Conservation (phyloP, 306 rosid species). For the Vigna angularis region DNA sequence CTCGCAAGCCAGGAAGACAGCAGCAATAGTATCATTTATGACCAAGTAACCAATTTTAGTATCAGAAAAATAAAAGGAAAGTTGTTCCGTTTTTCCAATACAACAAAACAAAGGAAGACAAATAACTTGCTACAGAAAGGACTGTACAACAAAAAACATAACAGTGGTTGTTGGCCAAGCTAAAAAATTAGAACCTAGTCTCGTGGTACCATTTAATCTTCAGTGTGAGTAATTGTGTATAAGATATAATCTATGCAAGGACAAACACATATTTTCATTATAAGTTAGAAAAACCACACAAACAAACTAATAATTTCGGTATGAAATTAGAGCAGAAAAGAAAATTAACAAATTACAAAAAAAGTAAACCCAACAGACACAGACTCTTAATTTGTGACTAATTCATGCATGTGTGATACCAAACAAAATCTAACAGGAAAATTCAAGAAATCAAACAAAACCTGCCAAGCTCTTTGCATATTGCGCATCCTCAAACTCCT, state of each 20-base stretch:
- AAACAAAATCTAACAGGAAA: constrained; percentile 22
- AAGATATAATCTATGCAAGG: constrained; percentile 15
- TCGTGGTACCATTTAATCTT: not conserved
- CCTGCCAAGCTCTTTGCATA: constrained; percentile 97
- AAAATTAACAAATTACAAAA: constrained; percentile 21
- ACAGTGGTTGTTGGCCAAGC: not conserved
- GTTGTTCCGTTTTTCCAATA: constrained; percentile 2
- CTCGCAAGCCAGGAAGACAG: not conserved
- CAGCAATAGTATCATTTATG: not conserved
- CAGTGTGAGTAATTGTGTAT: not conserved
- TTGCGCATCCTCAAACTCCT: constrained; percentile 93
- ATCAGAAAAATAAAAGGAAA: constrained; percentile 2
- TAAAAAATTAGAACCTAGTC: constrained; percentile 9
- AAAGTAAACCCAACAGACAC: constrained; percentile 20
- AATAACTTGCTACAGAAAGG: not conserved
- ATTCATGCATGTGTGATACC: constrained; percentile 26
- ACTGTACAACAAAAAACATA: constrained; percentile 3
- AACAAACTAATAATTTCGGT: constrained; percentile 10
- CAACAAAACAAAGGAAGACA: constrained; percentile 4
- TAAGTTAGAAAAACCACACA: not conserved
- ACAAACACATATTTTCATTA: not conserved
- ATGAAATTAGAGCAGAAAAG: constrained; percentile 24
- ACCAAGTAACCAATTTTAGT: constrained; percentile 14
- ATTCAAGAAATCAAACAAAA: constrained; percentile 43
- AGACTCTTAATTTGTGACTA: constrained; percentile 9